Evolutionary conservation across 805 yeast species (phyloP).

Genomic region (Saccharomyces paradoxus): DNA sequence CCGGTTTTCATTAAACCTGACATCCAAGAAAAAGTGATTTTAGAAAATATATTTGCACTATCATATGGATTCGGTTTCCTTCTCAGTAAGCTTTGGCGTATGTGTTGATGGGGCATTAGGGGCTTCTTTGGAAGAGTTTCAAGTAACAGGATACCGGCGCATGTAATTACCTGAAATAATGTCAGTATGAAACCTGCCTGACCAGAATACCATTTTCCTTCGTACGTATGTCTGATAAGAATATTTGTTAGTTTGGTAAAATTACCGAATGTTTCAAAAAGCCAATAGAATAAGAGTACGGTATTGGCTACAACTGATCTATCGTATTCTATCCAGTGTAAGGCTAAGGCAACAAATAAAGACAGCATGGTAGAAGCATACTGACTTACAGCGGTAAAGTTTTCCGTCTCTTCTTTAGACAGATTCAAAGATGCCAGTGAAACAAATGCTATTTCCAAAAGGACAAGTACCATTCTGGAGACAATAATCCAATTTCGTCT

Average conservation of each 20-base stretch:
- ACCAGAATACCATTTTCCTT: slow-evolving; percentile 22
- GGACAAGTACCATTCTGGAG: slow-evolving; percentile 30
- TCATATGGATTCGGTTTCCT: slow-evolving; percentile 33
- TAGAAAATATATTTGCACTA: slow-evolving; percentile 57
- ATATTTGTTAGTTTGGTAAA: slow-evolving; percentile 37
- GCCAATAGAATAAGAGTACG: slow-evolving; percentile 68
- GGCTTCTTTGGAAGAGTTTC: slow-evolving; percentile 37
- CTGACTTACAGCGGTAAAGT: slow-evolving; percentile 17
- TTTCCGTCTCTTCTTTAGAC: slow-evolving; percentile 12
- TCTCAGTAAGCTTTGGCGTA: slow-evolving; percentile 23
- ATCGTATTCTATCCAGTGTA: slow-evolving; percentile 67
- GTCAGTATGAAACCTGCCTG: slow-evolving; percentile 26
- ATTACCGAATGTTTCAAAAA: slow-evolving; percentile 44
- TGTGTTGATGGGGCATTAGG: slow-evolving; percentile 36
- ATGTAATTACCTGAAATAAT: slow-evolving; percentile 26
- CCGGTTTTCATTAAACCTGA: slow-evolving; percentile 74
- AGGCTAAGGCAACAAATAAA: slow-evolving; percentile 41
- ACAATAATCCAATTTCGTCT: slow-evolving; percentile 34
- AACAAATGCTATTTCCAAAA: slow-evolving; percentile 27
- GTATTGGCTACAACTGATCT: slow-evolving; percentile 60
- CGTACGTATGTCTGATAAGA: slow-evolving; percentile 29
- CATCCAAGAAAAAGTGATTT: slow-evolving; percentile 87
- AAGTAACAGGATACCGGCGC: slow-evolving; percentile 28
- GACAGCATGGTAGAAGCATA: slow-evolving; percentile 30
- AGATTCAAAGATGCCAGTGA: slow-evolving; percentile 17